phyloP scores from a whole-genome alignment of 2,329 filamentous ascomycete genomes.

The Teratosphaeria destructans region DNA sequence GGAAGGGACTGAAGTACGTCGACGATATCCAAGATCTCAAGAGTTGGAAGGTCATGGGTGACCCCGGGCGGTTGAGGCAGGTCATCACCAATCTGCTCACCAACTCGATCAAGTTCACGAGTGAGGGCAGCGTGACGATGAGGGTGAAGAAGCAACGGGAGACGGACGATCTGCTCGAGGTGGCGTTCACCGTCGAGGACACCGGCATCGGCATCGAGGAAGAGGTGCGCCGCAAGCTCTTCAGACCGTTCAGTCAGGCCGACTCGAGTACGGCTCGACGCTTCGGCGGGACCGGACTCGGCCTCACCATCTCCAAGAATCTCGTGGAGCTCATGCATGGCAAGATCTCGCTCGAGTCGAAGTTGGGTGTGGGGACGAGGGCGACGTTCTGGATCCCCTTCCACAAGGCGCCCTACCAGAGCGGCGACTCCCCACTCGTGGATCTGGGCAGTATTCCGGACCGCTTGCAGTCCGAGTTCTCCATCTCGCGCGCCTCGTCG shows the following conservation, averaged over 20 bases:
- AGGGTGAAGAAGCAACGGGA: constrained; percentile 55
- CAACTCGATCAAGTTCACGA: constrained; percentile 67
- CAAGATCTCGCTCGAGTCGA: constrained; percentile 59
- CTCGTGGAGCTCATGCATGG: constrained; percentile 71
- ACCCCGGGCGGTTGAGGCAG: constrained; percentile 73
- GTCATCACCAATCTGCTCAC: constrained; percentile 72
- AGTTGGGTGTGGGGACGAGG: constrained; percentile 57
- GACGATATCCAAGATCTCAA: constrained; percentile 54
- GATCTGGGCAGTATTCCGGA: constrained; percentile 57
- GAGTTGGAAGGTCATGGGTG: constrained; percentile 68
- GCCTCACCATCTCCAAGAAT: constrained; percentile 72
- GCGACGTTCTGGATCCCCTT: constrained; percentile 70
- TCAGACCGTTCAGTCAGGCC: constrained; percentile 73
- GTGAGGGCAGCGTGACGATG: constrained; percentile 57
- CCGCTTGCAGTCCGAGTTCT: constrained; percentile 47
- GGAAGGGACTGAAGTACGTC: constrained; percentile 65
- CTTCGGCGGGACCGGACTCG: constrained; percentile 71
- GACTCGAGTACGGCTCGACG: constrained; percentile 67
- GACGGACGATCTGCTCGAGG: constrained; percentile 52
- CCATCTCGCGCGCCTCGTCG: constrained; percentile 56
- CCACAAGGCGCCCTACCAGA: constrained; percentile 52
- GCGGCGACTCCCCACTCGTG: constrained; percentile 42
- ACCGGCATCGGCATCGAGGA: constrained; percentile 75
- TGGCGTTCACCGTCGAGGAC: constrained; percentile 65
- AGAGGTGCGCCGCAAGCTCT: constrained; percentile 60